Percentiles rank a stretch among this genome's conserved stretches.
phyloP scores from a whole-genome alignment of 306 rosid species.

The Begonia fuchsioides region DNA sequence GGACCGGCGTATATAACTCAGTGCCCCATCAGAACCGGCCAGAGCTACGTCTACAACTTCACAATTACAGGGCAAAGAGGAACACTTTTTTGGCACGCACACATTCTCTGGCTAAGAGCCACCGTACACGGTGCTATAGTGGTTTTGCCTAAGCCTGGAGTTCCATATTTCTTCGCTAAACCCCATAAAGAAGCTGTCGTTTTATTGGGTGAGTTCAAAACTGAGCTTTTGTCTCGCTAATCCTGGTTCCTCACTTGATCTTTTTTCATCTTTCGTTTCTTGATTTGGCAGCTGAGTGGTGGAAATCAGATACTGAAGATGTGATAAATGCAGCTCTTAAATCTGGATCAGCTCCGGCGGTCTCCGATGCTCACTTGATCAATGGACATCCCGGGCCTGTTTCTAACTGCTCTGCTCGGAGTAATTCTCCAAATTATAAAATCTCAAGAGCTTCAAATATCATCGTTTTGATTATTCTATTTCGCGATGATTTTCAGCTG shows the following conservation, averaged over 20 bases:
- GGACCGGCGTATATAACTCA: constrained; percentile 85
- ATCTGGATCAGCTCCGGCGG: constrained; percentile 76
- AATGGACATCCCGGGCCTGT: constrained; percentile 71
- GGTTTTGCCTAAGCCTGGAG: constrained; percentile 74
- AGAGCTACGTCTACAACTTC: constrained; percentile 61
- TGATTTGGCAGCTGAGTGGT: constrained; percentile 65
- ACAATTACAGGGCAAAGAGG: constrained; percentile 85
- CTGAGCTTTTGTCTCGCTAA: too few species aligned
- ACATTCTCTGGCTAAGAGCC: constrained; percentile 74
- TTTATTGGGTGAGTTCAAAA: constrained; percentile 39
- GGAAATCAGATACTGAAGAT: constrained; percentile 89
- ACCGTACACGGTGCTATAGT: constrained; percentile 75
- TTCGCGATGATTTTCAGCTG: constrained; percentile 17
- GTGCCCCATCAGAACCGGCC: constrained; percentile 66
- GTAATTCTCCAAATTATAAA: constrained; percentile 11
- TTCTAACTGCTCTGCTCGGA: constrained; percentile 44
- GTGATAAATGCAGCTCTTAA: constrained; percentile 67
- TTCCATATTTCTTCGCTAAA: constrained; percentile 72
- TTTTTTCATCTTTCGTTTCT: not conserved
- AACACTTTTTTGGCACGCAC: constrained; percentile 87
- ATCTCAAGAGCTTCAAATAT: too few species aligned
- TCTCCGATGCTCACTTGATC: constrained; percentile 83
- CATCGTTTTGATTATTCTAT: too few species aligned
- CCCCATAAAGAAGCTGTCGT: constrained; percentile 63
- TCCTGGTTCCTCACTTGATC: too few species aligned